Conservation (phyloP, 2,329 filamentous ascomycete species). For the Zymoseptoria pseudotritici region DNA sequence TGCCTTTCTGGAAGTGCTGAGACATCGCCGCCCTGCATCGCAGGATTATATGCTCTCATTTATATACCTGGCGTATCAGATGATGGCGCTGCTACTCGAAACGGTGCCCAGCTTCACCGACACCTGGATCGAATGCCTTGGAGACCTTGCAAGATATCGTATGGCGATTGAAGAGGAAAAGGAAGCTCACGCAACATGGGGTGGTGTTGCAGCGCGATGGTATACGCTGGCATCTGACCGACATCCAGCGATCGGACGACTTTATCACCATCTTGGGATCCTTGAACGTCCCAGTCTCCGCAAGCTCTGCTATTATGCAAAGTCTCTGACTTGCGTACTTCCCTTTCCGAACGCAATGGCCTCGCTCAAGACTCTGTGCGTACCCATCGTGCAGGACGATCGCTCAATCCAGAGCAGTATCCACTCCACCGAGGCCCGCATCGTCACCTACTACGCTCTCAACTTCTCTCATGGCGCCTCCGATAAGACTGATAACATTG, state of each 20-base stretch:
- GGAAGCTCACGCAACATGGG: constrained; percentile 64
- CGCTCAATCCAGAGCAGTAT: constrained; percentile 28
- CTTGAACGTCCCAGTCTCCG: constrained; percentile 63
- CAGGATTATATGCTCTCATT: constrained; percentile 87
- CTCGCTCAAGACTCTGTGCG: constrained; percentile 62
- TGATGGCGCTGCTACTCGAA: constrained; percentile 81
- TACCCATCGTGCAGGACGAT: constrained; percentile 38
- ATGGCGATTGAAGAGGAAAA: constrained; percentile 91
- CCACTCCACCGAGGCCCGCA: constrained; percentile 49
- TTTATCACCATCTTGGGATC: constrained; percentile 86
- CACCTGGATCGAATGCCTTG: constrained; percentile 90
- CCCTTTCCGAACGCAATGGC: constrained; percentile 63
- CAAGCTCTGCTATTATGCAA: constrained; percentile 66
- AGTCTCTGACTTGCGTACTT: constrained; percentile 60
- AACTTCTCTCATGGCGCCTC: constrained; percentile 50
- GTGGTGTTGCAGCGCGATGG: constrained; percentile 71
- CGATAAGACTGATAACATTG: constrained; percentile 42
- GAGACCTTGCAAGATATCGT: constrained; percentile 74
- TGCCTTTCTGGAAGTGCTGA: constrained; percentile 41
- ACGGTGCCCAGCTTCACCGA: constrained; percentile 76
- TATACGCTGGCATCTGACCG: constrained; percentile 75
- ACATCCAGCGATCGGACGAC: constrained; percentile 63
- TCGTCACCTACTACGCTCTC: constrained; percentile 57
- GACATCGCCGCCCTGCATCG: constrained; percentile 65
- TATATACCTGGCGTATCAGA: constrained; percentile 80